These are phyloP conservation scores for Globisporangium ultimum DNA, from an alignment of 352 stramenopile species.

Conservation along the genomic window DNA sequence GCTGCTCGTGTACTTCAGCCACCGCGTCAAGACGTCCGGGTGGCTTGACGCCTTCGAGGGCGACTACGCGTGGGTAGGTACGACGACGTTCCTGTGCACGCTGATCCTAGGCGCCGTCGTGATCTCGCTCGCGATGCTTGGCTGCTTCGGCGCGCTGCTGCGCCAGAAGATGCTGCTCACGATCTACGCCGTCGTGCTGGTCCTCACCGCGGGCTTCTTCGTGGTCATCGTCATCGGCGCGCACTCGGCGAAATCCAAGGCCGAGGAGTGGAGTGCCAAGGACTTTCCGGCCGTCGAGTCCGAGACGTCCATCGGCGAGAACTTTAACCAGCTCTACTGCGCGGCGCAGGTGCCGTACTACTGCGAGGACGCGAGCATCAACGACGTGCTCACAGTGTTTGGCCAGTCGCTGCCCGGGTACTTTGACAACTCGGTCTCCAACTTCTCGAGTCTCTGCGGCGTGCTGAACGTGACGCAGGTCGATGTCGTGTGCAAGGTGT, in stretches of 20 bases:
- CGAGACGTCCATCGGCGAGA: slow-evolving; percentile 51
- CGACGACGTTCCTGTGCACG: slow-evolving; percentile 60
- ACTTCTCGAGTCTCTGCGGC: slow-evolving; percentile 48
- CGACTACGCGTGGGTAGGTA: slow-evolving; percentile 65
- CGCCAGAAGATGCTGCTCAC: slow-evolving; percentile 67
- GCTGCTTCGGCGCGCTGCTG: slow-evolving; percentile 68
- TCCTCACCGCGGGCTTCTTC: slow-evolving; percentile 61
- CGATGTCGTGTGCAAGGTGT: slow-evolving; percentile 56
- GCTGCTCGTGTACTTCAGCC: slow-evolving; percentile 80
- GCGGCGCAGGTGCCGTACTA: slow-evolving; percentile 79
- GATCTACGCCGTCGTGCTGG: slow-evolving; percentile 64
- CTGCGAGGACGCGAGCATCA: slow-evolving; percentile 44
- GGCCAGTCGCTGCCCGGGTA: slow-evolving; percentile 39
- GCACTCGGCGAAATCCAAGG: slow-evolving; percentile 51
- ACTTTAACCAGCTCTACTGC: slow-evolving; percentile 85
- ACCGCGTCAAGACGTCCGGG: slow-evolving; percentile 55
- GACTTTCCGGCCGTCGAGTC: slow-evolving; percentile 43
- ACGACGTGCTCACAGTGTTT: slow-evolving; percentile 52
- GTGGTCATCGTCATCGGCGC: slow-evolving; percentile 59
- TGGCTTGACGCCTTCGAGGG: slow-evolving; percentile 75
- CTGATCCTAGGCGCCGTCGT: slow-evolving; percentile 68
- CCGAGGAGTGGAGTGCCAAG: slow-evolving; percentile 34
- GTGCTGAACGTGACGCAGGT: slow-evolving; percentile 41
- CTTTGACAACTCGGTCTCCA: slow-evolving; percentile 37
- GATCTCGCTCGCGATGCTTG: slow-evolving; percentile 56